Evolutionary conservation across 805 yeast genomes (phyloP).

Genomic region (Wickerhamomyces hampshirensis): DNA sequence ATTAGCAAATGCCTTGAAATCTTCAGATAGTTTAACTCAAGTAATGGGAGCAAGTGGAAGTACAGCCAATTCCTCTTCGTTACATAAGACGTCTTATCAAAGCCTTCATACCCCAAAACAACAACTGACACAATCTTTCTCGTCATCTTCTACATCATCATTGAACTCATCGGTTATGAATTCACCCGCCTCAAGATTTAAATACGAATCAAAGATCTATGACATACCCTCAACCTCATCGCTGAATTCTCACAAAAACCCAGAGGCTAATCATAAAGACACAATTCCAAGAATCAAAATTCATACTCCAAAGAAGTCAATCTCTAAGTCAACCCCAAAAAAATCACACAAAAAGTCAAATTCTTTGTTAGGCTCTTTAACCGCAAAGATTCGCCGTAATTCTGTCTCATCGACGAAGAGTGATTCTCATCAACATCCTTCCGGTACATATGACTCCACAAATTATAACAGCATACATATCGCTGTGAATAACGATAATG

Average conservation of each 20-base stretch:
- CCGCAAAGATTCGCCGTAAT: slow-evolving; percentile 16
- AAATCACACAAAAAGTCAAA: slow-evolving; percentile 20
- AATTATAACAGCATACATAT: too few relatives aligned
- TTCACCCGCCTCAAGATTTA: slow-evolving; percentile 27
- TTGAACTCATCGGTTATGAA: slow-evolving; percentile 11
- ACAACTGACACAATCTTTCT: slow-evolving; percentile 13
- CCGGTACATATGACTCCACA: not conserved
- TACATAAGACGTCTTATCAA: slow-evolving; percentile 18
- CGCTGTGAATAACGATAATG: slow-evolving; percentile 1
- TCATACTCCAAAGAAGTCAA: slow-evolving; percentile 8
- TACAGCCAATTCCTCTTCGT: slow-evolving; percentile 4
- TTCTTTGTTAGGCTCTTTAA: slow-evolving; percentile 17
- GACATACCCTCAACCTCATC: slow-evolving; percentile 26
- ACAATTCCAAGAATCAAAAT: not conserved
- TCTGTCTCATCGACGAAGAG: slow-evolving; percentile 14
- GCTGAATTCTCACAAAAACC: not conserved
- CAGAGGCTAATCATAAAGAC: slow-evolving; percentile 2
- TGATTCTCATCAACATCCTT: not conserved
- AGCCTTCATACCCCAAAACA: slow-evolving; percentile 18
- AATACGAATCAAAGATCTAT: slow-evolving; percentile 33
- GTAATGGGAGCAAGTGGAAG: slow-evolving; percentile 6
- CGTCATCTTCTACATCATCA: slow-evolving; percentile 16
- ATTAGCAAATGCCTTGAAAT: slow-evolving; percentile 41
- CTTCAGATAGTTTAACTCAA: slow-evolving; percentile 28
- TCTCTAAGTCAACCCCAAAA: slow-evolving; percentile 1